Evolutionary conservation across 2,329 filamentous ascomycete genomes (phyloP).

Genomic region (Aspergillus fumigatiaffinis): DNA sequence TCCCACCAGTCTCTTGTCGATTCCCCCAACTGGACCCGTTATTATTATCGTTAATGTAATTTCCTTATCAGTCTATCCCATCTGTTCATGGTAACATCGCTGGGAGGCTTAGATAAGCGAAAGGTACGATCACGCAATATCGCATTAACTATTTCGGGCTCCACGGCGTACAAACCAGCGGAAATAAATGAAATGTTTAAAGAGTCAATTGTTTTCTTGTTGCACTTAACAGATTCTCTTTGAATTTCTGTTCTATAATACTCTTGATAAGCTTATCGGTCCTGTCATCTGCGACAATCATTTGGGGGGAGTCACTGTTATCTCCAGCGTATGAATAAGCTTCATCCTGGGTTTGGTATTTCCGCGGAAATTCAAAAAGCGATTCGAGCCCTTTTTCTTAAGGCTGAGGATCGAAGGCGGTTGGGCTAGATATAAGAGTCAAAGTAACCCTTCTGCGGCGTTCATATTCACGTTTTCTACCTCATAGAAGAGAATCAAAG

Average conservation of each 20-base stretch:
- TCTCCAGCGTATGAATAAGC: constrained; percentile 6
- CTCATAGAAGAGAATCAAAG: not conserved
- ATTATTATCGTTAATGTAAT: not conserved
- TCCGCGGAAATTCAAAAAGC: constrained; percentile 16
- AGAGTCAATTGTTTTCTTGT: constrained; percentile 2
- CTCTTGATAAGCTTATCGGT: constrained; percentile 16
- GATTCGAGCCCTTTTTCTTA: not conserved
- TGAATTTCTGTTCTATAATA: constrained; percentile 8
- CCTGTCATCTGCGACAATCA: constrained; percentile 4
- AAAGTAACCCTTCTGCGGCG: not conserved
- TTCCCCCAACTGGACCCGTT: not conserved
- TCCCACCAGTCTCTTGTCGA: not conserved
- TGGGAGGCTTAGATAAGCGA: constrained; percentile 18
- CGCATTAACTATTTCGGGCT: constrained; percentile 25
- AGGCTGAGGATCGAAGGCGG: not conserved
- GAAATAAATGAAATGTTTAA: constrained; percentile 22
- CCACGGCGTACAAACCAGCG: not conserved
- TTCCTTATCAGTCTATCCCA: not conserved
- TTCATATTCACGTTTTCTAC: not conserved
- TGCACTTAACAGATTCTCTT: not conserved
- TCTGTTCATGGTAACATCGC: not conserved
- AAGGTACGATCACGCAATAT: constrained; percentile 27
- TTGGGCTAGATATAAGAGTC: not conserved
- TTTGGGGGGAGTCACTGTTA: constrained; percentile 12
- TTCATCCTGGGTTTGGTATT: constrained; percentile 11